Evolutionary conservation across 176 grass and related monocot genomes (phyloP), one percentile per base, ranked within the genome.

Genomic region (Olyra latifolia): DNA sequence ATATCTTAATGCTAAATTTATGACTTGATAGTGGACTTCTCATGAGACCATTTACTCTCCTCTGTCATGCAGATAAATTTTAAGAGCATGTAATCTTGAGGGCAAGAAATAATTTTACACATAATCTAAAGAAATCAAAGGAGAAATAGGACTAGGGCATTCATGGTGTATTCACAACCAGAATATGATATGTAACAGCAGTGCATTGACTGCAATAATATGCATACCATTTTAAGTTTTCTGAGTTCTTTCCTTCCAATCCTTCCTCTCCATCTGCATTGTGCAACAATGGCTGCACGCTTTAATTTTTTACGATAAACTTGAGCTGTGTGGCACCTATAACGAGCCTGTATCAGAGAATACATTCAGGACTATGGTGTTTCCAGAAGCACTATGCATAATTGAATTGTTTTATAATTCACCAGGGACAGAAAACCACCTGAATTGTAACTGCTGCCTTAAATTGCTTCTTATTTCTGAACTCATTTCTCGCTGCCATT

Each of bases 221-320:
- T 27, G 49, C 46, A 60, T 84, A 99, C 96, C 96, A 99, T 95
- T 95, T 99, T 99, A 39, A 99, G 96, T 70, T 93, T 95, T 80
- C 74, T 95, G 42, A 99, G 96, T 82, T 99, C 96, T 86, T 82
- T 99, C 83, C 84, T 93, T 79, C 88, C 96, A 87, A 84, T 83
- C 75, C 72, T 93, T 86, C 92, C 96, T 42, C 96, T 93, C 96
- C 96, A 95, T 93, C 92, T 89, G 62, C 96, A 99, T 67, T 99
- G 96, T 80, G 96, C 90, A 83, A 91, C 79, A 85, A 95, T 89
- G n/a, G 86, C 85, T 81, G 96, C 90, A 30, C 42, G 49, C 65
- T 86, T 99, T 87, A 99, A 85, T 81, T 93, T 95, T 40, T 64
- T 91, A 59, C 89, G 86, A 61, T 99, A 99, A 25, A 68, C 91